A percentile compares a stretch with the other conserved stretches of the same genome.
These are phyloP conservation scores for Malus domestica DNA, from an alignment of 306 rosid species.

Conservation along the genomic window DNA sequence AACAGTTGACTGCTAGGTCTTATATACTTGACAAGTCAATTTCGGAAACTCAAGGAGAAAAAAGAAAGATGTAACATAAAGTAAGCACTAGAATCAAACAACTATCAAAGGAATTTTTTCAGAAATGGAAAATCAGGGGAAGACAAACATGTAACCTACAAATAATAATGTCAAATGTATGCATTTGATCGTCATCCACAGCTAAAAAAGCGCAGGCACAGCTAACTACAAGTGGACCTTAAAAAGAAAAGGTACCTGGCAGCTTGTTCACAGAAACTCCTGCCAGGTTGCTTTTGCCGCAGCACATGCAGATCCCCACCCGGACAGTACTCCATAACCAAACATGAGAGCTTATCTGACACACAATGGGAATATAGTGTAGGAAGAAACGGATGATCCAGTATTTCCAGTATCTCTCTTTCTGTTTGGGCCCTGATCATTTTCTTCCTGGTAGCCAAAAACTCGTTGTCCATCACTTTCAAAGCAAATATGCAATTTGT, in stretches of 20 bases:
- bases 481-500: conserved; percentile 75
- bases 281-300: conserved; percentile 77
- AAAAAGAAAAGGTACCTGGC: conserved; percentile 45
- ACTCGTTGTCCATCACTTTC: conserved; percentile 92
- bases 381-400: conserved; percentile 98
- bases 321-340: conserved; percentile 93
- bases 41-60: not conserved
- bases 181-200: not conserved
- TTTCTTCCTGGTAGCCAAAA: conserved; percentile 71
- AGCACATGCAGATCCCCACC: conserved; percentile 94
- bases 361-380: conserved; percentile 68
- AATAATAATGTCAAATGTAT: not conserved
- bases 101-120: not conserved
- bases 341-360: conserved; percentile 78
- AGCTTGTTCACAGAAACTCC: conserved; percentile 83
- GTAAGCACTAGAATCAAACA: not conserved
- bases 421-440: conserved; percentile 89
- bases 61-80: not conserved
- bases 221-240: not conserved
- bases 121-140: not conserved
- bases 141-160: not conserved
- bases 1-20: not conserved
- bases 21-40: not conserved
- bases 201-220: not conserved
- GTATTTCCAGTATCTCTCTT: conserved; percentile 80